Conservation (phyloP, 352 stramenopile genomes). For the Phytophthora capsici region DNA sequence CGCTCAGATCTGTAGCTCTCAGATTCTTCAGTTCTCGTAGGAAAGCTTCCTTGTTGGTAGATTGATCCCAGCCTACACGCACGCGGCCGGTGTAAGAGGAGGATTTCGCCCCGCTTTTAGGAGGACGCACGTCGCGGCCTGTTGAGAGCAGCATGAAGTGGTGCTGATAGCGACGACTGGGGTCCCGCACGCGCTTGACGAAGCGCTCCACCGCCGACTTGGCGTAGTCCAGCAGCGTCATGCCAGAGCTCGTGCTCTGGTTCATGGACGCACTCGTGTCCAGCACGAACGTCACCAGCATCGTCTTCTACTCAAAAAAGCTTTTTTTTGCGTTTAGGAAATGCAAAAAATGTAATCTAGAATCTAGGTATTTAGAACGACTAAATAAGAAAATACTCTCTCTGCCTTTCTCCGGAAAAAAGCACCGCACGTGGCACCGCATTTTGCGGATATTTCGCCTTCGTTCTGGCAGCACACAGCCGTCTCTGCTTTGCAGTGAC, state of each 20-base stretch:
- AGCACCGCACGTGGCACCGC: too few relatives aligned
- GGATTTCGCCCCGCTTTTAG: slow-evolving; percentile 15
- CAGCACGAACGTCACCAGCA: slow-evolving; percentile 92
- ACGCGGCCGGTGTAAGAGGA: slow-evolving; percentile 67
- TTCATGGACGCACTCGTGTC: slow-evolving; percentile 92
- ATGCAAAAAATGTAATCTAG: too few relatives aligned
- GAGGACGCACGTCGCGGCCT: slow-evolving; percentile 43
- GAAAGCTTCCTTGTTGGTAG: slow-evolving; percentile 87
- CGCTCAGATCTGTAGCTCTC: slow-evolving; percentile 78
- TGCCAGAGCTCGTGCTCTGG: slow-evolving; percentile 87
- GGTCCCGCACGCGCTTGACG: slow-evolving; percentile 86
- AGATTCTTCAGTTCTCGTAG: slow-evolving; percentile 86
- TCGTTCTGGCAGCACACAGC: too few relatives aligned
- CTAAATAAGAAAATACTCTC: too few relatives aligned
- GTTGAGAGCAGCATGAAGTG: slow-evolving; percentile 91
- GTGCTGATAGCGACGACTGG: slow-evolving; percentile 84
- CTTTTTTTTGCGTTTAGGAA: too few relatives aligned
- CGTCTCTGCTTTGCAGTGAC: too few relatives aligned
- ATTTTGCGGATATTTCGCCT: too few relatives aligned
- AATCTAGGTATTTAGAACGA: too few relatives aligned
- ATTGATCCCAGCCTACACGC: slow-evolving; percentile 86
- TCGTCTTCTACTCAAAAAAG: slow-evolving; percentile 17
- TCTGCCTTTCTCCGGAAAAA: too few relatives aligned
- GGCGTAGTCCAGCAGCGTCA: slow-evolving; percentile 90
- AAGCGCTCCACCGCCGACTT: slow-evolving; percentile 91